These are phyloP conservation scores for Tilletia caries DNA, from an alignment of 1,284 basidiomycete species.

Conservation along the genomic window DNA sequence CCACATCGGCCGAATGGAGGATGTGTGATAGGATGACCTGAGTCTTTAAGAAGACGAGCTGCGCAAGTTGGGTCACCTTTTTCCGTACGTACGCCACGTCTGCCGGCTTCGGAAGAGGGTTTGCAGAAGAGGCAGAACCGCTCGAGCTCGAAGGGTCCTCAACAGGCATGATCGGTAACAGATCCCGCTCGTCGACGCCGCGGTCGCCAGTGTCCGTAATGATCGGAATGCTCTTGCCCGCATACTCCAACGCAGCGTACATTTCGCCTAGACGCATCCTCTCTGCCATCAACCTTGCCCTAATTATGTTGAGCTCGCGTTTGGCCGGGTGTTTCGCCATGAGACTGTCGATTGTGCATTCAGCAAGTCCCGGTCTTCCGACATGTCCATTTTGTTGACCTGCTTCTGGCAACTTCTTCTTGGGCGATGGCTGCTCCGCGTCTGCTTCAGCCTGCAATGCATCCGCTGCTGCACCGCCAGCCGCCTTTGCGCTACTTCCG, in stretches of 20 bases:
- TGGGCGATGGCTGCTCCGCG: not conserved
- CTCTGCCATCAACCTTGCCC: not conserved
- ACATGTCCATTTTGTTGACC: not conserved
- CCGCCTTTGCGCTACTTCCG: constrained; percentile 56
- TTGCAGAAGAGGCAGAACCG: not conserved
- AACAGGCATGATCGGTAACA: constrained; percentile 1
- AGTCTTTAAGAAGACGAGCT: constrained; percentile 41
- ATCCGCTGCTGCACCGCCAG: not conserved
- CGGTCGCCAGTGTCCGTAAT: not conserved
- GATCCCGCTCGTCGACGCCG: not conserved
- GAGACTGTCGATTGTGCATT: not conserved
- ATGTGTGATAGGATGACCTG: constrained; percentile 50
- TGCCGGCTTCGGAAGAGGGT: not conserved
- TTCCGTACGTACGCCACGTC: constrained; percentile 34
- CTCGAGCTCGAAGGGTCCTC: not conserved
- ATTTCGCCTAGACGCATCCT: constrained; percentile 9
- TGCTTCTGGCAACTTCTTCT: not conserved
- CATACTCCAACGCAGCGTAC: not conserved
- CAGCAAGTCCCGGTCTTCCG: not conserved
- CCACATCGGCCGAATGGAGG: constrained; percentile 54
- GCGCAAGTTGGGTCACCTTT: constrained; percentile 35
- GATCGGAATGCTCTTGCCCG: not conserved
- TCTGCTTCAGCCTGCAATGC: not conserved
- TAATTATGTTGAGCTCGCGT: not conserved
- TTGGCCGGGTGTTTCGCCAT: constrained; percentile 10